Evolutionary conservation across 2,329 filamentous ascomycete genomes (phyloP).

Genomic region (Botrytis pseudocinerea): DNA sequence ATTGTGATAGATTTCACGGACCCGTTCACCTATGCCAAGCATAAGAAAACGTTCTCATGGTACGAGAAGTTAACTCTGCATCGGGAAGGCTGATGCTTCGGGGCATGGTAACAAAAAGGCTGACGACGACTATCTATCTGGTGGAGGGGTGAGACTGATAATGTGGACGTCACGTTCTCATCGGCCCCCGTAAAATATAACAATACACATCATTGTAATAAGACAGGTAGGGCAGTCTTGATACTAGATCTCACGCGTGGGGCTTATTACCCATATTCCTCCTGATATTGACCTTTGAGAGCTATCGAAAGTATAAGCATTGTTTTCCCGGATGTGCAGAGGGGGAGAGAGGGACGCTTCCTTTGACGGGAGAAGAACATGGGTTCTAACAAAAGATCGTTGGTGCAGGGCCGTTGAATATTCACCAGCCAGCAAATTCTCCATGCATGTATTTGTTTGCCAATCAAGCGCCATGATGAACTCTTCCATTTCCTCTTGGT

Average conservation of each 20-base stretch:
- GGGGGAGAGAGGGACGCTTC: too few species aligned
- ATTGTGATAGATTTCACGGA: not conserved
- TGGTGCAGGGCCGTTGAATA: not conserved
- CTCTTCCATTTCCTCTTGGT: not conserved
- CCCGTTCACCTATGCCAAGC: not conserved
- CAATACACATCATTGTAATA: not conserved
- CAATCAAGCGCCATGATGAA: not conserved
- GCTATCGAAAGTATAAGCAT: not conserved
- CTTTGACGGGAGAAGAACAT: not conserved
- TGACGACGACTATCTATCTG: conserved; percentile 13
- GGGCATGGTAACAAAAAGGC: not conserved
- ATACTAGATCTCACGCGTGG: not conserved
- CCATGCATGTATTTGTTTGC: not conserved
- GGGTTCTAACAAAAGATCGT: not conserved
- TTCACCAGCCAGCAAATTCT: not conserved
- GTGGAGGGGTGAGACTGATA: conserved; percentile 1
- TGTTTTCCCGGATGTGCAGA: not conserved
- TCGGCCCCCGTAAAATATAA: not conserved
- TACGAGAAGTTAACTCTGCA: not conserved
- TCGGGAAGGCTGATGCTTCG: not conserved
- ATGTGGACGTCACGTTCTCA: conserved; percentile 5
- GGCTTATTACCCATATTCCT: not conserved
- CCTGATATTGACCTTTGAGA: not conserved
- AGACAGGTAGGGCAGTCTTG: not conserved
- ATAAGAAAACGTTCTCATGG: not conserved